Evolutionary conservation across 2,329 filamentous ascomycete genomes (phyloP).

Genomic region (Colletotrichum siamense): DNA sequence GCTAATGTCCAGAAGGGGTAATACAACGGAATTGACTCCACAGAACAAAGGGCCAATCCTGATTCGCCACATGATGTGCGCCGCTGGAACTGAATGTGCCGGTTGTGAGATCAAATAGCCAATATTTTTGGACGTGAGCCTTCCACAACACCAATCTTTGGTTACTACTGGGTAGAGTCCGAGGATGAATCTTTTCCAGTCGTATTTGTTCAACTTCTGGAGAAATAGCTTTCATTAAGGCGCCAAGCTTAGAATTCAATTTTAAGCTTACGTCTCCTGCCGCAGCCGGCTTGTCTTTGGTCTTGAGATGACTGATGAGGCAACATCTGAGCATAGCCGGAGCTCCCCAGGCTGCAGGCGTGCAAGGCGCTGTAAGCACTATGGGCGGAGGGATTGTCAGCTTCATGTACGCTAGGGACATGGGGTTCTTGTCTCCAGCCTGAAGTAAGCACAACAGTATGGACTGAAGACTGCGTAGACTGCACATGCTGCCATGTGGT

Average conservation of each 20-base stretch:
- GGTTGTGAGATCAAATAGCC: not conserved
- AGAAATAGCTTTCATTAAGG: not conserved
- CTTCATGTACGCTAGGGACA: not conserved
- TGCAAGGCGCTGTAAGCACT: not conserved
- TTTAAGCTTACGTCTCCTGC: not conserved
- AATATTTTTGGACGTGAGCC: accelerated
- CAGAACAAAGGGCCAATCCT: accelerated
- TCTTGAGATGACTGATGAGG: not conserved
- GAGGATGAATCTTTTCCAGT: not conserved
- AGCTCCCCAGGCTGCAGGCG: not conserved
- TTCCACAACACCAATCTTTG: not conserved
- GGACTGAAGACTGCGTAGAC: not conserved
- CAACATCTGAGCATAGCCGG: not conserved
- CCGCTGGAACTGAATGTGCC: too few species aligned
- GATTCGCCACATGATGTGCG: not conserved
- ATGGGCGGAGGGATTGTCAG: not conserved
- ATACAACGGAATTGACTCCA: not conserved
- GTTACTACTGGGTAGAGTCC: not conserved
- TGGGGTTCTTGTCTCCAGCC: not conserved
- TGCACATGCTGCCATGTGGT: not conserved
- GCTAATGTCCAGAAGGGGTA: not conserved
- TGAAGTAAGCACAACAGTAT: not conserved
- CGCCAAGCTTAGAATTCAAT: not conserved
- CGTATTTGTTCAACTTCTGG: not conserved
- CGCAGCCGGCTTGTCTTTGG: not conserved